Conservation (phyloP, 2,329 filamentous ascomycete species). For the Fusarium duplospermum region DNA sequence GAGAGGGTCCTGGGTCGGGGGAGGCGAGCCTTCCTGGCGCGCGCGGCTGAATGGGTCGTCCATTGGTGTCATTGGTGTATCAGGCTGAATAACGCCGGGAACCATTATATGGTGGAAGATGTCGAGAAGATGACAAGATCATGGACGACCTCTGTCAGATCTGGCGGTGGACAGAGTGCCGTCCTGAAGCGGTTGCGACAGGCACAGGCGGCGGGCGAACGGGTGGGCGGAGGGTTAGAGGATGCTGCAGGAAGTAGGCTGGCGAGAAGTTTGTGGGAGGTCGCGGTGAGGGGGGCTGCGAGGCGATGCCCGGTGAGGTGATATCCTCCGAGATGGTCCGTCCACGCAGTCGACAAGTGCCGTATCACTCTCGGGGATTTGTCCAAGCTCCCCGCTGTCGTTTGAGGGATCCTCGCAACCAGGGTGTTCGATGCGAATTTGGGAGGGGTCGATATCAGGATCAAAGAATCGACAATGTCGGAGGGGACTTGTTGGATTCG, state of each 20-base stretch:
- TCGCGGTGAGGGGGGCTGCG: slow-evolving; percentile 18
- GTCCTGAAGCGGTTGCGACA: slow-evolving; percentile 34
- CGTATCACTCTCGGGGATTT: slow-evolving; percentile 33
- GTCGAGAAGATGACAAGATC: slow-evolving; percentile 35
- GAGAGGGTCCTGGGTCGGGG: slow-evolving; percentile 57
- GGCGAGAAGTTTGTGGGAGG: slow-evolving; percentile 14
- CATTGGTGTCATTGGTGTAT: slow-evolving; percentile 44
- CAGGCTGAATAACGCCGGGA: slow-evolving; percentile 51
- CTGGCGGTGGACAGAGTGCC: slow-evolving; percentile 41
- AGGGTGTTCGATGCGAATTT: slow-evolving; percentile 13
- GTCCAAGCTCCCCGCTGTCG: slow-evolving; percentile 28
- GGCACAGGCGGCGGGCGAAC: slow-evolving; percentile 9
- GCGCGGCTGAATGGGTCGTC: slow-evolving; percentile 41
- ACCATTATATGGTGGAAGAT: slow-evolving; percentile 36
- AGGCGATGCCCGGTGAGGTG: slow-evolving; percentile 28
- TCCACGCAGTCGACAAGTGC: slow-evolving; percentile 34
- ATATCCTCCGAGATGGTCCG: slow-evolving; percentile 34
- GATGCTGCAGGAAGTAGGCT: slow-evolving; percentile 20
- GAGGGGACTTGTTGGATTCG: slow-evolving; percentile 8
- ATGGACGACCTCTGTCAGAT: slow-evolving; percentile 45
- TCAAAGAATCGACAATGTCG: slow-evolving; percentile 15
- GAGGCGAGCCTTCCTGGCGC: slow-evolving; percentile 46
- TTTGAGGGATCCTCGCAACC: slow-evolving; percentile 15
- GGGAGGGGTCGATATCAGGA: slow-evolving; percentile 20
- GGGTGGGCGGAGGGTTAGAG: slow-evolving; percentile 5